Percentiles rank a stretch among this genome's conserved stretches.
Evolutionary conservation across 2,329 filamentous ascomycete species (phyloP).

Genomic region (Neofusicoccum ribis): DNA sequence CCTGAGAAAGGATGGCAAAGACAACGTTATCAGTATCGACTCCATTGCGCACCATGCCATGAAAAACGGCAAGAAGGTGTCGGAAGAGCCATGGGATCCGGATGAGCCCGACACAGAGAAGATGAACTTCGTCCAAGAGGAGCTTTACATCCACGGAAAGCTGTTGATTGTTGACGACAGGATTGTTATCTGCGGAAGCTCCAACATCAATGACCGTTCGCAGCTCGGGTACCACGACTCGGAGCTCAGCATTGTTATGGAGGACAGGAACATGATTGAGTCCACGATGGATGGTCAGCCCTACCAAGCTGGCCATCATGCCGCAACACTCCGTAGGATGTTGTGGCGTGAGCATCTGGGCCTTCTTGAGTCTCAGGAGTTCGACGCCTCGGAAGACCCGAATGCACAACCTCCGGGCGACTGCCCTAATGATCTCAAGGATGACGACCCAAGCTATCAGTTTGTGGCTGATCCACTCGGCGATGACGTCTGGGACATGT

Average conservation of each 20-base stretch:
- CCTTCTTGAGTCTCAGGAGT: conserved; percentile 70
- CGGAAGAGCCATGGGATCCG: conserved; percentile 76
- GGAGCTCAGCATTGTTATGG: conserved; percentile 86
- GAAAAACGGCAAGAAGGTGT: conserved; percentile 64
- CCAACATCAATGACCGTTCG: conserved; percentile 88
- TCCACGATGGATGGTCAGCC: conserved; percentile 77
- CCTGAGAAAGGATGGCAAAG: conserved; percentile 27
- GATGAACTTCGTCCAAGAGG: conserved; percentile 89
- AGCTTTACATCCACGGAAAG: conserved; percentile 94
- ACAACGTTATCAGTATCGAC: conserved; percentile 56
- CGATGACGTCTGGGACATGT: conserved; percentile 61
- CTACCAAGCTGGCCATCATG: conserved; percentile 78
- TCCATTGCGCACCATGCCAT: conserved; percentile 79
- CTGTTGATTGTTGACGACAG: conserved; percentile 86
- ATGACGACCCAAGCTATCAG: conserved; percentile 55
- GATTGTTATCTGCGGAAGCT: conserved; percentile 79
- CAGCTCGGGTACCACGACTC: conserved; percentile 89
- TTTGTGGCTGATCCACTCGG: conserved; percentile 62
- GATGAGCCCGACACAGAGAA: conserved; percentile 71
- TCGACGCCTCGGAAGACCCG: conserved; percentile 64
- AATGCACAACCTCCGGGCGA: conserved; percentile 77
- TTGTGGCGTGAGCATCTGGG: conserved; percentile 92
- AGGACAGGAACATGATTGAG: conserved; percentile 71
- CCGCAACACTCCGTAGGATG: conserved; percentile 75
- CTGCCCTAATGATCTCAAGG: conserved; percentile 71